A percentile compares a stretch with the other conserved stretches of the same genome.
Conservation (phyloP, 208 protist species). For the Leishmania lainsoni region DNA sequence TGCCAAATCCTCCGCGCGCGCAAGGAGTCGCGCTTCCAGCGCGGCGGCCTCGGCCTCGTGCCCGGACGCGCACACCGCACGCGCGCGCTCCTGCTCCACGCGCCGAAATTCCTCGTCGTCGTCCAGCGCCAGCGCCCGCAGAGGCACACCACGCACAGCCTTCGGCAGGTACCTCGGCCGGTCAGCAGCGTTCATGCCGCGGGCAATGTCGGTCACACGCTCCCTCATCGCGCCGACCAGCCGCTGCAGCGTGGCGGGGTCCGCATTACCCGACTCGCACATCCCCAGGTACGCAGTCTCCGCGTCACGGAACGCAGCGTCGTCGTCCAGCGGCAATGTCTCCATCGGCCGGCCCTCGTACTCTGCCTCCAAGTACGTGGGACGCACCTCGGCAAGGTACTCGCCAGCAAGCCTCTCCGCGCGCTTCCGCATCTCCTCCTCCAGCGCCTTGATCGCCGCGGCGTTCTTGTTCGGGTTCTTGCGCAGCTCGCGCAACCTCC, state of each 20-base stretch:
- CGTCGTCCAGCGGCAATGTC: conserved; percentile 42
- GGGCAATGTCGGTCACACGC: conserved; percentile 47
- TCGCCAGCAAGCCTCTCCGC: conserved; percentile 22
- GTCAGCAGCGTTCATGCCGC: conserved; percentile 47
- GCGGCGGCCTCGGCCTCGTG: conserved; percentile 22
- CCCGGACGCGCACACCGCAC: conserved; percentile 33
- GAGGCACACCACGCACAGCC: conserved; percentile 46
- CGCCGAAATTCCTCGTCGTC: conserved; percentile 46
- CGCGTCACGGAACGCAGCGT: conserved; percentile 43
- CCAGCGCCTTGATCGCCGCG: conserved; percentile 33
- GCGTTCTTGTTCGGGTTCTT: conserved; percentile 44
- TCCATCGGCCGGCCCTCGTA: conserved; percentile 44
- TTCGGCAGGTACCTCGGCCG: conserved; percentile 40
- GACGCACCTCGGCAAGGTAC: conserved; percentile 24
- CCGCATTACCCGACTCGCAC: conserved; percentile 26
- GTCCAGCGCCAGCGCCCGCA: conserved; percentile 49
- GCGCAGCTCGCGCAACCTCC: conserved; percentile 41
- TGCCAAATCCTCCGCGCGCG: conserved; percentile 48
- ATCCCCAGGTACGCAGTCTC: conserved; percentile 44
- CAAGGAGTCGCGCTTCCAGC: conserved; percentile 24
- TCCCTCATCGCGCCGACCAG: conserved; percentile 42
- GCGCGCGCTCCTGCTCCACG: conserved; percentile 44
- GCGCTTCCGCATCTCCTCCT: conserved; percentile 42
- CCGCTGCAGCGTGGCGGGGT: conserved; percentile 24
- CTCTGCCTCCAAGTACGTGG: conserved; percentile 37